These are phyloP conservation scores for Parietaria judaica DNA, from an alignment of 306 rosid genomes.

Conservation along the genomic window DNA sequence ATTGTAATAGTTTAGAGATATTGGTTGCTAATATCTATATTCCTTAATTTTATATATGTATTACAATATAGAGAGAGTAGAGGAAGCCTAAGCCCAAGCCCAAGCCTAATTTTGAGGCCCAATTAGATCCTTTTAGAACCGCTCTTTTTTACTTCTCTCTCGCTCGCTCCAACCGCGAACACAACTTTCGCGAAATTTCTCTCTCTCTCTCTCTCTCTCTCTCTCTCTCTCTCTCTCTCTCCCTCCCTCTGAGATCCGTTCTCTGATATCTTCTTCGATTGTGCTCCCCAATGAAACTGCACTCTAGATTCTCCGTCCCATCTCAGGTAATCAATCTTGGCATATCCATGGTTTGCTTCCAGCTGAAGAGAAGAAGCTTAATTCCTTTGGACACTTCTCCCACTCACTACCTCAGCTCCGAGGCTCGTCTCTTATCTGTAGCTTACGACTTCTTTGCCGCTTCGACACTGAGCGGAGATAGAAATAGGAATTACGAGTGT, in stretches of 20 bases:
- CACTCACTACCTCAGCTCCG: not conserved
- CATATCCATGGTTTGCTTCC: not conserved
- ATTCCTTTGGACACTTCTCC: not conserved
- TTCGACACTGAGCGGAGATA: not conserved
- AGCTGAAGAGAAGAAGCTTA: too few relatives aligned
- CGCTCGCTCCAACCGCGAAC: not conserved
- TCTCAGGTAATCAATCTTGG: not conserved
- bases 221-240: not conserved
- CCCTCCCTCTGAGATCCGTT: not conserved
- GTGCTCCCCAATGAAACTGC: not conserved
- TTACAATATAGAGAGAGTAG: too few relatives aligned
- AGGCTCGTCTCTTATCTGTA: not conserved
- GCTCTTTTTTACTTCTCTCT: not conserved
- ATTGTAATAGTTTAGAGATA: too few relatives aligned
- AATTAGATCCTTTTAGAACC: not conserved
- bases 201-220: not conserved
- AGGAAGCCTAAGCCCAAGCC: too few relatives aligned
- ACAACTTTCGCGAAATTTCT: not conserved
- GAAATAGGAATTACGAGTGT: not conserved
- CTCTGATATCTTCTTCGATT: not conserved
- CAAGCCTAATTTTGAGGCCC: not conserved
- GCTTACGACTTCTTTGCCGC: not conserved
- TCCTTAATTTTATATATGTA: too few relatives aligned
- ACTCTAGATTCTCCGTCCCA: not conserved
- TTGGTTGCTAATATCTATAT: too few relatives aligned